Percentiles rank a stretch among this genome's conserved stretches.
Evolutionary conservation across 129 eudicot species (phyloP).

Genomic region (Silybum marianum): DNA sequence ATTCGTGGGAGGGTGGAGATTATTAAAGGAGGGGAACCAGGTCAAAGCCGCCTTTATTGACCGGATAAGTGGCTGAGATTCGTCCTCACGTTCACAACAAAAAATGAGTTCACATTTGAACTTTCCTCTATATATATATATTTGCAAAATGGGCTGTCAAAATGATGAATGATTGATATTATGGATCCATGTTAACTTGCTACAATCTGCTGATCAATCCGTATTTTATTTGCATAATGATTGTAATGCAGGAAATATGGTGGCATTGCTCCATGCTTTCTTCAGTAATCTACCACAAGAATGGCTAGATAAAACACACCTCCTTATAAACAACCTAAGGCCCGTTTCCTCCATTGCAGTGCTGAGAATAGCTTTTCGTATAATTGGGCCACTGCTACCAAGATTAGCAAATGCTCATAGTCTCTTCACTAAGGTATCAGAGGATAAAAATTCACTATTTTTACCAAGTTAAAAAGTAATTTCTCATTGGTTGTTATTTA

Average conservation of each 20-base stretch:
- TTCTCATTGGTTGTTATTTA: slow-evolving; percentile 19
- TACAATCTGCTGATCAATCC: neutral
- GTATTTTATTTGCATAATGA: neutral
- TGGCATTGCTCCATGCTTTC: slow-evolving; percentile 71
- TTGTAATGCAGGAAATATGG: slow-evolving; percentile 60
- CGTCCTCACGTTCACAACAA: too few relatives aligned
- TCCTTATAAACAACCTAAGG: slow-evolving; percentile 63
- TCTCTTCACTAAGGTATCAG: slow-evolving; percentile 69
- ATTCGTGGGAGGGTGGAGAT: too few relatives aligned
- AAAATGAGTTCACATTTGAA: too few relatives aligned
- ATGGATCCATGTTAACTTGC: neutral
- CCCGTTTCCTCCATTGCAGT: slow-evolving; percentile 75
- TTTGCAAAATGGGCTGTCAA: neutral
- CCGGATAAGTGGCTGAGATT: too few relatives aligned
- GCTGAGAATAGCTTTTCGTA: slow-evolving; percentile 76
- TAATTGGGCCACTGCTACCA: slow-evolving; percentile 83
- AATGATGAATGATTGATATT: neutral
- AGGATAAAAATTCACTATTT: neutral
- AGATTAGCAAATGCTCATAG: slow-evolving; percentile 79
- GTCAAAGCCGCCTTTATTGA: too few relatives aligned
- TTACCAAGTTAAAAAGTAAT: neutral
- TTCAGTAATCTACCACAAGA: slow-evolving; percentile 83
- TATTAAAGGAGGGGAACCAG: too few relatives aligned
- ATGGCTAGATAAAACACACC: slow-evolving; percentile 80
- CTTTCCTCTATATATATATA: too few relatives aligned